Evolutionary conservation across 2,329 filamentous ascomycete genomes (phyloP), one percentile per base, ranked within the genome.

Genomic region (Aureobasidium melanogenum): DNA sequence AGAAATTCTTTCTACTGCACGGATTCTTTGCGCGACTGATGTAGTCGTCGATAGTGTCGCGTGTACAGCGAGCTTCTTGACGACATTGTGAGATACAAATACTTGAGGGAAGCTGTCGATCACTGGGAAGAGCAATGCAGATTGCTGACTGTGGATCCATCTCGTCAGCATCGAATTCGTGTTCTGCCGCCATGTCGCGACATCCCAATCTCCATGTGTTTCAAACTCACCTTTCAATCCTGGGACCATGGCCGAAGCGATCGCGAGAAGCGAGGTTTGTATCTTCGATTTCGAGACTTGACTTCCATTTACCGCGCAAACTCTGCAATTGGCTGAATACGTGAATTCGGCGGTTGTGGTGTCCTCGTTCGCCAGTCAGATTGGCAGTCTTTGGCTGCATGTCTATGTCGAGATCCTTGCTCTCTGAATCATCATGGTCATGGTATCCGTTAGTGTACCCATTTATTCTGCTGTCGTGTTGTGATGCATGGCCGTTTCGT

Each of bases 91-190:
- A 56, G 79, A 74, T 19, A 79, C 71, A 72, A 92, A 91, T 59
- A 97, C 87, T 32, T 78, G 76, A 0, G 94, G 94, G 70, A 89
- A 97, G 71, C 91, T 96, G 70, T 94, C 86, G 36, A 96, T 80
- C 30, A 92, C 70, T 1, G 93, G 91, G 69, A 91, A 94, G 1
- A 82, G 76, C 8, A 93, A 78, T 2, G 74, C 64, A 44, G 74
- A 75, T 48, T 79, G 75, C 67, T 83, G 64, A 17, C 64, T 66
- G 6, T 64, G 28, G 10, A 38, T 19, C 15, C 15, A 4, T 32
- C 15, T 43, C 28, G 26, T 54, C 38, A 61, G 36, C 39, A 46
- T 36, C 7, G 17, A 10, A 2, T 17, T 41, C 32, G 41, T 50
- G 24, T 60, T 44, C 38, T 55, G 51, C 51, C 51, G 51, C 38